A percentile compares a stretch with the other conserved stretches of the same genome.
Evolutionary conservation across 257 asterid species (phyloP).

Genomic region (Nicotiana tomentosiformis): DNA sequence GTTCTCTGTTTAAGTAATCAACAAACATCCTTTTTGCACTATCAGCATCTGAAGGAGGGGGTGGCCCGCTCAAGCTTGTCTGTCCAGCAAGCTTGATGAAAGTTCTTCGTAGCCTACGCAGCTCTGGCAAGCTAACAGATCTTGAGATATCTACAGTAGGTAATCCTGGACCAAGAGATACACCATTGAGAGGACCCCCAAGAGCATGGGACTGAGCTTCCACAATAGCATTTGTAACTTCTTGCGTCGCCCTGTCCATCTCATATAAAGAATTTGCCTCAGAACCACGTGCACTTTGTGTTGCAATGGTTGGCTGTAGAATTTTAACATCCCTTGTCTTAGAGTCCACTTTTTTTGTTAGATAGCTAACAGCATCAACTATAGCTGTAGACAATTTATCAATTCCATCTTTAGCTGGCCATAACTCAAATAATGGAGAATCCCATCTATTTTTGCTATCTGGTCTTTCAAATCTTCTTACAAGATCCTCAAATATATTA

Average conservation of each 20-base stretch:
- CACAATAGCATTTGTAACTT: constrained; percentile 58
- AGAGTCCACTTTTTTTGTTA: constrained; percentile 80
- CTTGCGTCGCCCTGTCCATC: constrained; percentile 88
- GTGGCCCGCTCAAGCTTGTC: constrained; percentile 88
- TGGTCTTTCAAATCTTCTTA: constrained; percentile 90
- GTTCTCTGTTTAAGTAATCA: constrained; percentile 90
- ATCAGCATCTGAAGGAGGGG: constrained; percentile 80
- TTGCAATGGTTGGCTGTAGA: constrained; percentile 91
- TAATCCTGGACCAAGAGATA: constrained; percentile 60
- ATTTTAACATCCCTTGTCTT: constrained; percentile 72
- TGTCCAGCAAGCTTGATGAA: constrained; percentile 81
- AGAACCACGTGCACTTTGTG: constrained; percentile 53
- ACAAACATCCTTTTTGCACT: constrained; percentile 95
- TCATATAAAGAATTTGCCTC: constrained; percentile 86
- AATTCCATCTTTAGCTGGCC: constrained; percentile 67
- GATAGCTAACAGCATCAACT: constrained; percentile 61
- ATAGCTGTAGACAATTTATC: constrained; percentile 57
- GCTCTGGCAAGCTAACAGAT: constrained; percentile 78
- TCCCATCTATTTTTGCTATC: constrained; percentile 93
- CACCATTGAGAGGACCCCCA: constrained; percentile 60
- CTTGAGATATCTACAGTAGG: constrained; percentile 61
- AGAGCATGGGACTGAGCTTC: constrained; percentile 82
- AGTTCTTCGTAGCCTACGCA: constrained; percentile 77
- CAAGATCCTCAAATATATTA: constrained; percentile 65
- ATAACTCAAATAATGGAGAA: constrained; percentile 81